phyloP scores from a whole-genome alignment of 768 basidiomycete genomes.

The Thelephora ganbajun region DNA sequence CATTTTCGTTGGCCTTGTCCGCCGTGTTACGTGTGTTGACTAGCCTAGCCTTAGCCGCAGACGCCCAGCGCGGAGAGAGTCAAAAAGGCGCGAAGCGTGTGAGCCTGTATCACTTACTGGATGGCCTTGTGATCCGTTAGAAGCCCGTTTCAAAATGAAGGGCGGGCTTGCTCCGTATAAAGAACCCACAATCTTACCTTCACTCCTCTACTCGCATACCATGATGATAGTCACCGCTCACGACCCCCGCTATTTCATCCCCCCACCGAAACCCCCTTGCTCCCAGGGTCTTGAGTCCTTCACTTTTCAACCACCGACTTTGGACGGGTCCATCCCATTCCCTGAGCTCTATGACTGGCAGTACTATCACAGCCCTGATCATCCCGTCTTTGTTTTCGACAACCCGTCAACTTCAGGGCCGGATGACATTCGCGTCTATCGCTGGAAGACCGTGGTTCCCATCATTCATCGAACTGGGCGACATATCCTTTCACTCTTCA shows the following conservation, averaged over 20 bases:
- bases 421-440: background rate
- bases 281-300: constrained; percentile 13
- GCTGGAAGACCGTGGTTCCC: background rate
- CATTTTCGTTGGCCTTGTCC: no score
- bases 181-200: no score
- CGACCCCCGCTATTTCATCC: background rate
- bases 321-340: constrained; percentile 19
- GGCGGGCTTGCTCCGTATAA: no score
- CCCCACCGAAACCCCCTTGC: background rate
- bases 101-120: no score
- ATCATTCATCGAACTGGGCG: background rate
- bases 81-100: no score
- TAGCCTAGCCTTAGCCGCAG: no score
- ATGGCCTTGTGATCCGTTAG: no score
- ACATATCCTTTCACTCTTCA: background rate
- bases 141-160: no score
- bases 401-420: background rate
- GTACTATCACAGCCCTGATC: constrained; percentile 14
- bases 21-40: no score
- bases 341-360: constrained; percentile 25
- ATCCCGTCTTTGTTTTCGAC: constrained; percentile 18
- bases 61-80: no score
- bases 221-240: background rate
- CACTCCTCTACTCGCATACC: no score
- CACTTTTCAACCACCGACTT: constrained; percentile 20